Evolutionary conservation across 1,139 yeast species (phyloP).

Genomic region (Hansenula sp.): DNA sequence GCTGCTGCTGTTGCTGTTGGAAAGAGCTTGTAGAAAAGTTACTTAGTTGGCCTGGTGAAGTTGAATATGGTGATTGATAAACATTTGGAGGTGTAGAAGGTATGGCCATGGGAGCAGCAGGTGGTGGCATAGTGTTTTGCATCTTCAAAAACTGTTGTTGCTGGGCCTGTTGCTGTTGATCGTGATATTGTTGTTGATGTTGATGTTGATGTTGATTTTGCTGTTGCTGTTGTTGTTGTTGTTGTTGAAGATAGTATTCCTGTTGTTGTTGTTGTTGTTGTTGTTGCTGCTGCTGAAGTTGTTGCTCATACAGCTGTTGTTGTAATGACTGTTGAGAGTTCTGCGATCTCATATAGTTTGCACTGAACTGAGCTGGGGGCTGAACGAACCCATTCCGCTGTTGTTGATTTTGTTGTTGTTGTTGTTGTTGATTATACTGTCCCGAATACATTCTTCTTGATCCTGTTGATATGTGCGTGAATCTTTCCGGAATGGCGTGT

Average conservation of each 20-base stretch:
- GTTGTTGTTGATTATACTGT: constrained; percentile 23
- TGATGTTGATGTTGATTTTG: constrained; percentile 20
- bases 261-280: constrained; percentile 20
- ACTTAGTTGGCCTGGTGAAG: constrained; percentile 21
- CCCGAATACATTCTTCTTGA: constrained; percentile 17
- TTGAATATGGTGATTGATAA: constrained; percentile 12
- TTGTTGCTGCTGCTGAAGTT: constrained; percentile 19
- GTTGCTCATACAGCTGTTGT: constrained; percentile 25
- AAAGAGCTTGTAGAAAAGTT: constrained; percentile 9
- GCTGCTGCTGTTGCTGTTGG: constrained; percentile 17
- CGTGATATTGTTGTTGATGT: constrained; percentile 21
- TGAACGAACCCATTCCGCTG: constrained; percentile 21
- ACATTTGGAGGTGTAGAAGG: constrained; percentile 19
- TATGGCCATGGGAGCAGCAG: constrained; percentile 19
- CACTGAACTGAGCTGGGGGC: constrained; percentile 28
- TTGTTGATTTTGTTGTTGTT: constrained; percentile 22
- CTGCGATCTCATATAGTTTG: constrained; percentile 32
- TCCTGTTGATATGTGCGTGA: background rate
- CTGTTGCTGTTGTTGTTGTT: constrained; percentile 18
- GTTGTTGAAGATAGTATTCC: constrained; percentile 20
- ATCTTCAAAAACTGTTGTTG: constrained; percentile 23
- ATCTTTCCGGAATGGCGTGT: background rate
- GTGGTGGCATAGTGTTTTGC: constrained; percentile 25
- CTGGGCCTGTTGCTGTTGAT: constrained; percentile 15
- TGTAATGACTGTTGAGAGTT: constrained; percentile 34